phyloP scores from a whole-genome alignment of 345 rosid species.

The Salix koriyanagi region DNA sequence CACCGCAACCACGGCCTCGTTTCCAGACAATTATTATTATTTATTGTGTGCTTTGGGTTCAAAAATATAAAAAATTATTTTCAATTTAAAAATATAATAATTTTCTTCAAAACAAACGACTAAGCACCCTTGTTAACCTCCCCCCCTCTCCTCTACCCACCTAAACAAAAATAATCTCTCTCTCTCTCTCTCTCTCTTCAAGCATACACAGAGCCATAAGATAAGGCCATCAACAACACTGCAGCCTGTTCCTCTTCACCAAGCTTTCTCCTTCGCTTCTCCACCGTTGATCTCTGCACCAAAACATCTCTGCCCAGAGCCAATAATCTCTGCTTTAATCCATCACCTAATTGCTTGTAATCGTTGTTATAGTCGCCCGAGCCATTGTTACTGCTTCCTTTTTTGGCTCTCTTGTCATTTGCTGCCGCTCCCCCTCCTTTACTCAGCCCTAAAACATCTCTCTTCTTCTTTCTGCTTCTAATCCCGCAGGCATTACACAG shows the following conservation, averaged over 20 bases:
- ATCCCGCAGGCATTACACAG: constrained; percentile 97
- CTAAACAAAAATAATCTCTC: background rate
- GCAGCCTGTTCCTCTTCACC: constrained; percentile 97
- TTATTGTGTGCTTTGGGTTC: too few relatives aligned
- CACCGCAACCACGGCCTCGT: too few relatives aligned
- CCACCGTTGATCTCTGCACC: constrained; percentile 45
- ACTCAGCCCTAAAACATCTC: constrained; percentile 43
- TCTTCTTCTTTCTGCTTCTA: constrained; percentile 82
- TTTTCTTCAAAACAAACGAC: too few relatives aligned
- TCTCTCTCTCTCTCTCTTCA: constrained; percentile 1
- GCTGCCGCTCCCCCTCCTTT: constrained; percentile 27
- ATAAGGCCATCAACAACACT: constrained; percentile 78
- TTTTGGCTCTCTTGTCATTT: constrained; percentile 49
- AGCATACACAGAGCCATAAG: constrained; percentile 72
- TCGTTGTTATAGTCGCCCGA: constrained; percentile 1
- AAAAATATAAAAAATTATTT: too few relatives aligned
- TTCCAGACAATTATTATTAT: too few relatives aligned
- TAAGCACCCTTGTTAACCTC: background rate
- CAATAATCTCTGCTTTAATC: constrained; percentile 58
- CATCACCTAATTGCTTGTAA: constrained; percentile 36
- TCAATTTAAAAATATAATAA: too few relatives aligned
- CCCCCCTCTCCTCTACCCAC: background rate
- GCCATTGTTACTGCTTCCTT: constrained; percentile 7
- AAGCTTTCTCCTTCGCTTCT: constrained; percentile 51
- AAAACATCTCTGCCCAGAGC: constrained; percentile 58